phyloP scores from a whole-genome alignment of 371 early-diverging fungal species.

The Umbelopsis sp. region DNA sequence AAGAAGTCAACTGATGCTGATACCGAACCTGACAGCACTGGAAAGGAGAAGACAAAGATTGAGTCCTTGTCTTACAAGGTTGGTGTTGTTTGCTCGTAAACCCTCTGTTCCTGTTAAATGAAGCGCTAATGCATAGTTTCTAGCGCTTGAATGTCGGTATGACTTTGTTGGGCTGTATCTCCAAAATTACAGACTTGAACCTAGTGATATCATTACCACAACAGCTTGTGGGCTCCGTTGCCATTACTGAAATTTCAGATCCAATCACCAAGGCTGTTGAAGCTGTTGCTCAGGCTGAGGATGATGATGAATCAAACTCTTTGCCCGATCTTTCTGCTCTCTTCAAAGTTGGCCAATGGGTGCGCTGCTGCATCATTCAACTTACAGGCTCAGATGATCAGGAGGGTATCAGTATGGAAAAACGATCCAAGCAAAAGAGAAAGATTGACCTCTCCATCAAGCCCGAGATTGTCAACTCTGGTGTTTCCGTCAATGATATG shows the following conservation, averaged over 20 bases:
- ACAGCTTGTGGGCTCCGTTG: conserved; percentile 75
- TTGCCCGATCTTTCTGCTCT: conserved; percentile 63
- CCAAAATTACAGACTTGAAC: conserved; percentile 80
- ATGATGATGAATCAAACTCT: conserved; percentile 37
- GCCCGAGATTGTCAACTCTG: conserved; percentile 67
- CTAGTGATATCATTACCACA: conserved; percentile 78
- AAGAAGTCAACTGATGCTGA: conserved; percentile 26
- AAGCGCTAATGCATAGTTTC: conserved; percentile 6
- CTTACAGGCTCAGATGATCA: conserved; percentile 35
- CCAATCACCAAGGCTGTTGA: conserved; percentile 65
- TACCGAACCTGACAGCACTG: conserved; percentile 29
- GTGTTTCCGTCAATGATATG: conserved; percentile 56
- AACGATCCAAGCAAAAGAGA: conserved; percentile 44
- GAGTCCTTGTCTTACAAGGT: conserved; percentile 67
- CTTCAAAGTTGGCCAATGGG: conserved; percentile 78
- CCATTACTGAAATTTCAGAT: conserved; percentile 81
- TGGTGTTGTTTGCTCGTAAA: neutral
- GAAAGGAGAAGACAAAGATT: conserved; percentile 45
- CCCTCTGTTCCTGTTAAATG: no score
- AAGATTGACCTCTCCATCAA: conserved; percentile 73
- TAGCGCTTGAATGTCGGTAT: conserved; percentile 76
- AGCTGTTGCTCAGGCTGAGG: conserved; percentile 62
- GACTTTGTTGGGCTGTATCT: conserved; percentile 76
- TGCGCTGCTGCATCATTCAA: conserved; percentile 65
- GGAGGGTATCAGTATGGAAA: conserved; percentile 23